These are phyloP conservation scores for Lepraria neglecta DNA, from an alignment of 495 filamentous ascomycete species.

Conservation along the genomic window DNA sequence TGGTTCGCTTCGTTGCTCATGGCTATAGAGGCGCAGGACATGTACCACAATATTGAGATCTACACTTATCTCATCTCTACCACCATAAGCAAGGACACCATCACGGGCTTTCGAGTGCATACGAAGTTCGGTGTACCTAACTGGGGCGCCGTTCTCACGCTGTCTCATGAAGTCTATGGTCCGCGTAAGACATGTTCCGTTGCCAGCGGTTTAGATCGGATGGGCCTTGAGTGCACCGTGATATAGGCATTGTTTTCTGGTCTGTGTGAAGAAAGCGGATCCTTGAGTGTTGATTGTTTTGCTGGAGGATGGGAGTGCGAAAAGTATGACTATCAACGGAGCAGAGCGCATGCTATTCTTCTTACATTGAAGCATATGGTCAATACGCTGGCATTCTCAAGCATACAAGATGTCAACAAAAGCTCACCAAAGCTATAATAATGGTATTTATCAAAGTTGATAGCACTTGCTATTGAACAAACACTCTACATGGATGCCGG, in stretches of 20 bases:
- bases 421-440: no score
- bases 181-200: background rate
- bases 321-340: no score
- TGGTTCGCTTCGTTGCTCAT: conserved; percentile 75
- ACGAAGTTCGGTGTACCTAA: background rate
- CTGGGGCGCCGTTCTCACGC: background rate
- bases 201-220: background rate
- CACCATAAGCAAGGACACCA: background rate
- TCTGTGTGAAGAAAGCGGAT: background rate
- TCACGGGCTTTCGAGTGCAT: background rate
- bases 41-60: conserved; percentile 74
- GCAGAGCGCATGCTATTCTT: no score
- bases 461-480: no score
- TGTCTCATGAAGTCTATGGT: background rate
- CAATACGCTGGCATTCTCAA: no score
- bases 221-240: background rate
- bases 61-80: conserved; percentile 29
- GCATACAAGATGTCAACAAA: no score
- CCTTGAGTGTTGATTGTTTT: background rate
- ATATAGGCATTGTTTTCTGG: background rate
- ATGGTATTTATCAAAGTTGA: no score
- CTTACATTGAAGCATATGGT: no score
- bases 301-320: background rate
- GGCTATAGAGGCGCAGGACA: conserved; percentile 76
- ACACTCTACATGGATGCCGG: no score